Base-by-base conservation (phyloP, 1,284 basidiomycete species). In the Apiotrichum porosum region DNA sequence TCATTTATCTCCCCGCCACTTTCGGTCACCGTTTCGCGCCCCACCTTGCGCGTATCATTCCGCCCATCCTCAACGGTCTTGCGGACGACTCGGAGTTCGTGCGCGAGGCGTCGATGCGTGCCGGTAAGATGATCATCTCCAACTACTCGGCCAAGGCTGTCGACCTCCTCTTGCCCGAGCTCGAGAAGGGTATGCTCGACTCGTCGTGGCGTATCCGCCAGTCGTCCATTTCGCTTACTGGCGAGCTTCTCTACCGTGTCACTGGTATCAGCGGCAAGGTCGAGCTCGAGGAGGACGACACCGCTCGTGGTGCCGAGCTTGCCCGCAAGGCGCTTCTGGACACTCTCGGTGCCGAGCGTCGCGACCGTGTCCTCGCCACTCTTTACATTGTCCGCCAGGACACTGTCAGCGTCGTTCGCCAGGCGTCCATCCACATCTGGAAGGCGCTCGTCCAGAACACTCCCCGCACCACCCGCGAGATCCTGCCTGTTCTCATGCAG, bases 41-140 rank as follows among this genome's bases (percentile, higher is more conserved):
- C 4, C 93, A 98, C 72, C 78, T 98, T 15, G 87, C 89, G 8
- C 88, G 92, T 69, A 95, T 98, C 65, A 89, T 98, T 43, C 78
- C 86, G 9, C 95, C 94, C 0, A 95, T 98, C 62, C 79, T 98
- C 40, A 83, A 83, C 49, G 95, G 95, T 62, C 77, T 99, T 34
- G 88, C 94, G 0, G 95, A 98, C 70, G 79, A 84, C 5, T 92
- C 94, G 60, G 95, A 98, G 75, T 91, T 86, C 63, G 89, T 93
- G 6, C 81, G 92, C 37, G 91, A 97, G 56, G 93, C 94, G 14
- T 93, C 94, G 5, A 97, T 98, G 93, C 83, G 90, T 32, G 94
- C 95, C n/a, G 94, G 94, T 54, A 82, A 94, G 59, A 98, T 98
- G 93, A 87, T 98, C 61, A 90, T 98, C 56, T 86, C 85, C 52